Evolutionary conservation across 192 early-diverging fungal genomes (phyloP).

Genomic region (Entophlyctis helioformis): DNA sequence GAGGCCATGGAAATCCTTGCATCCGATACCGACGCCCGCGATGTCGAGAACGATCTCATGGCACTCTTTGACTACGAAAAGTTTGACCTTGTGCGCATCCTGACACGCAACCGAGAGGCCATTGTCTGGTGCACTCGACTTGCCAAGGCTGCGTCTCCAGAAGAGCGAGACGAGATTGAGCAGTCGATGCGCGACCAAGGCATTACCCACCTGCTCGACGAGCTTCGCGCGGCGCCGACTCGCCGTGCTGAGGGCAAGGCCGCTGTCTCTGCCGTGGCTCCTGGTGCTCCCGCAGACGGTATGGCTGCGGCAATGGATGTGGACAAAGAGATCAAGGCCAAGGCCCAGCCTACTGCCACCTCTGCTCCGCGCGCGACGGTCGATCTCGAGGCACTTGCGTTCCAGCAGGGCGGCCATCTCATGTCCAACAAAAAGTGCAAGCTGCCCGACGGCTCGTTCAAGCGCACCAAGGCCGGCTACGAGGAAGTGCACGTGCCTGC

Average conservation of each 20-base stretch:
- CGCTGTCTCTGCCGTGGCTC: slow-evolving; percentile 6
- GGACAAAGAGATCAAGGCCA: slow-evolving; percentile 7
- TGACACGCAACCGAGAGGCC: slow-evolving; percentile 77
- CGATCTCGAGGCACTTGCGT: slow-evolving; percentile 74
- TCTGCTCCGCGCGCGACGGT: slow-evolving; percentile 26
- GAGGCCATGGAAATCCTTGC: slow-evolving; percentile 65
- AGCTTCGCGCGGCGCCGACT: slow-evolving; percentile 37
- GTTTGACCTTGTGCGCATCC: slow-evolving; percentile 84
- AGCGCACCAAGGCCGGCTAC: slow-evolving; percentile 76
- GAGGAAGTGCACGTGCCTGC: slow-evolving; percentile 93
- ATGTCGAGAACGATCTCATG: slow-evolving; percentile 93
- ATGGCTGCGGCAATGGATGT: slow-evolving; percentile 15
- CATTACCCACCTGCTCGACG: slow-evolving; percentile 58
- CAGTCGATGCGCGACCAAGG: slow-evolving; percentile 66
- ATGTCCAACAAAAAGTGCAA: slow-evolving; percentile 96
- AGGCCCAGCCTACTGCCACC: slow-evolving; percentile 1
- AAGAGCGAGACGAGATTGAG: slow-evolving; percentile 23
- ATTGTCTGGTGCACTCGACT: slow-evolving; percentile 87
- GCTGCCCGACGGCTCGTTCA: slow-evolving; percentile 87
- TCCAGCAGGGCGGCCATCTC: slow-evolving; percentile 86
- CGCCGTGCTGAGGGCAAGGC: slow-evolving; percentile 41
- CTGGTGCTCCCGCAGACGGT: too few relatives aligned
- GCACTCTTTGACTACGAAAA: slow-evolving; percentile 93
- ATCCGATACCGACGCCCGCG: slow-evolving; percentile 51
- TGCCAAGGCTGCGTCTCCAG: slow-evolving; percentile 55